Percentiles rank a stretch among this genome's conserved stretches.
Conservation (phyloP, 352 stramenopile genomes). For the Phytophthora macrochlamydospora region DNA sequence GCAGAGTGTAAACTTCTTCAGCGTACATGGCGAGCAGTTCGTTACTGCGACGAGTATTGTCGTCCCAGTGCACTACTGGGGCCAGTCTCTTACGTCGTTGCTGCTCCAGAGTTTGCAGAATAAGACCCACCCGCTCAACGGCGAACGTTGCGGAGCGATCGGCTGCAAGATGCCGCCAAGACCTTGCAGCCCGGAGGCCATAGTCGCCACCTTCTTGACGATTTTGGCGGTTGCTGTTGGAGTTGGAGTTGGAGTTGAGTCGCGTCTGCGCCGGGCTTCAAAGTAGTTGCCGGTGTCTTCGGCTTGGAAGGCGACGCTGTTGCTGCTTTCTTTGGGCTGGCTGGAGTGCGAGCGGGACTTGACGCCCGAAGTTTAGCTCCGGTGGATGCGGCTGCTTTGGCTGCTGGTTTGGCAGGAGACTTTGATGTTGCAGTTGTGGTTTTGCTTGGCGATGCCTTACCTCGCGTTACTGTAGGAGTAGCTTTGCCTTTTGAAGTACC, state of each 20-base stretch:
- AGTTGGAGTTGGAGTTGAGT: constrained; percentile 10
- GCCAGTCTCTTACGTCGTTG: constrained; percentile 37
- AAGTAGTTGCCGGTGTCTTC: neutral
- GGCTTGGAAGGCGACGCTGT: constrained; percentile 13
- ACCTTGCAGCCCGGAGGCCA: constrained; percentile 35
- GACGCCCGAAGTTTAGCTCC: constrained; percentile 16
- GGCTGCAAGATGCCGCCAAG: constrained; percentile 45
- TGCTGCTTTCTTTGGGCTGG: constrained; percentile 10
- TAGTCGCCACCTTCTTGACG: constrained; percentile 21
- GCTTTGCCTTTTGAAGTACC: constrained; percentile 17
- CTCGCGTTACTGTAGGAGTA: constrained; percentile 2
- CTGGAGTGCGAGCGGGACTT: constrained; percentile 12
- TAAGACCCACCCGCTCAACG: constrained; percentile 50
- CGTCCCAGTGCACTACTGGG: constrained; percentile 58
- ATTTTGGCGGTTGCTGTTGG: constrained; percentile 2
- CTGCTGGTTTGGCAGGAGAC: constrained; percentile 19
- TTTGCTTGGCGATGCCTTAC: constrained; percentile 21
- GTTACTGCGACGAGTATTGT: constrained; percentile 49
- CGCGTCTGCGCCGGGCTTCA: constrained; percentile 4
- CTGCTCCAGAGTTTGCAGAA: constrained; percentile 45
- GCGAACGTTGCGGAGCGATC: constrained; percentile 40
- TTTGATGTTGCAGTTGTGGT: constrained; percentile 7
- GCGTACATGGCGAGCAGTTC: constrained; percentile 66
- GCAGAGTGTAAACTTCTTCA: constrained; percentile 61
- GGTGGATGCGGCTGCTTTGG: constrained; percentile 5